These are phyloP conservation scores for Babesia bigemina DNA, from an alignment of 169 alveolate genomes.

Conservation along the genomic window DNA sequence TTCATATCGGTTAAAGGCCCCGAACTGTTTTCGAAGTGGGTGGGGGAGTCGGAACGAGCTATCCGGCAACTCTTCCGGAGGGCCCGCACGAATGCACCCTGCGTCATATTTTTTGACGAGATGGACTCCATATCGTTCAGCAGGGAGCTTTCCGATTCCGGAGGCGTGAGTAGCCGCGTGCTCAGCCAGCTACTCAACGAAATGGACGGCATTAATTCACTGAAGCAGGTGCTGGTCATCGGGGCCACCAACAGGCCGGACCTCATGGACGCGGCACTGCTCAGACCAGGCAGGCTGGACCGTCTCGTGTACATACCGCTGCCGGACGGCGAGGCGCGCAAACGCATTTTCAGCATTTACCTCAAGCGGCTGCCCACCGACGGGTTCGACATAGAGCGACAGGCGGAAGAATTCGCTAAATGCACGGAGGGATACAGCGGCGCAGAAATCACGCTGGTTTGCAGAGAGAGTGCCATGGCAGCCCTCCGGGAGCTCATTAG, in stretches of 20 bases:
- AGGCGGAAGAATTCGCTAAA: slow-evolving; percentile 86
- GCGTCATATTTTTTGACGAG: slow-evolving; percentile 98
- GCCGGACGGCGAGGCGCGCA: slow-evolving; percentile 93
- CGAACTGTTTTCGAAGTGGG: slow-evolving; percentile 98
- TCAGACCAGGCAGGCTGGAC: slow-evolving; percentile 99
- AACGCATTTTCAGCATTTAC: slow-evolving; percentile 86
- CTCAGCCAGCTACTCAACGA: slow-evolving; percentile 96
- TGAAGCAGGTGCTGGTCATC: slow-evolving; percentile 91
- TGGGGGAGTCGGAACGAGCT: slow-evolving; percentile 98
- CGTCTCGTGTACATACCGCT: slow-evolving; percentile 96
- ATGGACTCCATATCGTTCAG: slow-evolving; percentile 91
- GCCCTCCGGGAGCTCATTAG: slow-evolving; percentile 44
- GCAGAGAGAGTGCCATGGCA: slow-evolving; percentile 89
- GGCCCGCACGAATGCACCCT: slow-evolving; percentile 96
- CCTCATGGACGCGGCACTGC: slow-evolving; percentile 93
- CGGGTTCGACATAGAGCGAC: slow-evolving; percentile 81
- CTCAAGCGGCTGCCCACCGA: slow-evolving; percentile 37
- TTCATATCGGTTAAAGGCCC: slow-evolving; percentile 99
- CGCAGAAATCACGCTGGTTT: slow-evolving; percentile 89
- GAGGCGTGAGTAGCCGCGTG: slow-evolving; percentile 93
- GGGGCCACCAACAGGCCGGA: slow-evolving; percentile 99
- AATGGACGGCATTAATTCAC: slow-evolving; percentile 96
- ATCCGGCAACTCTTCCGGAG: slow-evolving; percentile 93
- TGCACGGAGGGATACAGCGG: slow-evolving; percentile 95
- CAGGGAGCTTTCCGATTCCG: slow-evolving; percentile 47